phyloP scores from a whole-genome alignment of 2,329 filamentous ascomycete genomes.

The Neoarthrinium moseri region DNA sequence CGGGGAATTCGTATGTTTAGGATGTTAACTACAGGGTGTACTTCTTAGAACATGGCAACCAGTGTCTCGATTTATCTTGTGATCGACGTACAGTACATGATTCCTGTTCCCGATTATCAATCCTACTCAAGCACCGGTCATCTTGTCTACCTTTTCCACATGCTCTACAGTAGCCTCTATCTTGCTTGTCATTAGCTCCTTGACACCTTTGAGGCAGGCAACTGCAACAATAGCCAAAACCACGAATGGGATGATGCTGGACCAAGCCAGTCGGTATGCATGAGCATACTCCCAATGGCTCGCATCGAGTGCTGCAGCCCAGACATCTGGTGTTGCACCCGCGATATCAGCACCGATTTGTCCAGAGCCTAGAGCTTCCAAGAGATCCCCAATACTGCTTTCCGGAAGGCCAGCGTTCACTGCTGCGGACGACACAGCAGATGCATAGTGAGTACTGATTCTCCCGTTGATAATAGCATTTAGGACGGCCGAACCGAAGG shows the following conservation, averaged over 20 bases:
- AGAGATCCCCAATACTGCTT: conserved; percentile 32
- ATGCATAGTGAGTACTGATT: conserved; percentile 36
- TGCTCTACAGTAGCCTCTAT: conserved; percentile 51
- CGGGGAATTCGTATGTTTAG: no score
- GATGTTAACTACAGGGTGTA: no score
- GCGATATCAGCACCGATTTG: conserved; percentile 24
- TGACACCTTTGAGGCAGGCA: conserved; percentile 43
- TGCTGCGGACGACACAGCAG: conserved; percentile 39
- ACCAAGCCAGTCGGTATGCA: conserved; percentile 49
- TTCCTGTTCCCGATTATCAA: no score
- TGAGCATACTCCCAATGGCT: conserved; percentile 44
- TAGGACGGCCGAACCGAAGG: conserved; percentile 51
- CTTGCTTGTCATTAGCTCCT: conserved; percentile 52
- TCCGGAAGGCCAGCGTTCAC: conserved; percentile 39
- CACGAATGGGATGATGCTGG: conserved; percentile 50
- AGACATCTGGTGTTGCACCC: conserved; percentile 35
- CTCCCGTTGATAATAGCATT: conserved; percentile 51
- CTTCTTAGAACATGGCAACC: no score
- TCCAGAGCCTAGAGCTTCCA: conserved; percentile 37
- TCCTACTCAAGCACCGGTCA: background rate
- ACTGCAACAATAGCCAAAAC: conserved; percentile 45
- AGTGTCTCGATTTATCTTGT: no score
- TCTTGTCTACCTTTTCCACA: conserved; percentile 11
- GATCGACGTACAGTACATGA: no score
- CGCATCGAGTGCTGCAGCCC: conserved; percentile 34